phyloP scores from a whole-genome alignment of 1,139 yeast species.

The Lodderomyces elongisporus region DNA sequence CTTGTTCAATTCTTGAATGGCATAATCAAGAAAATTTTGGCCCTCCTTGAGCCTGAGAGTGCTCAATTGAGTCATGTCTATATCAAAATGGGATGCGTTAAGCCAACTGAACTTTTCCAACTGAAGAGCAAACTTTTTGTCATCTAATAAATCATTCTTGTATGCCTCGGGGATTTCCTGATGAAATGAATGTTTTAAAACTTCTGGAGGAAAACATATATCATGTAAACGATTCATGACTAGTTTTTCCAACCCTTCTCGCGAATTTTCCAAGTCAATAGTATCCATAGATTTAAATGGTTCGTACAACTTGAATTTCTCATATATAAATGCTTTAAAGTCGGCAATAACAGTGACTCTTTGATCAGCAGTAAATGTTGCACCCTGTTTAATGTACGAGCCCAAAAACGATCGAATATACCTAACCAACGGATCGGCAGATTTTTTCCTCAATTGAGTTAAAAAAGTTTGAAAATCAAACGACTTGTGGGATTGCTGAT shows the following conservation, averaged over 20 bases:
- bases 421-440: conserved; percentile 86
- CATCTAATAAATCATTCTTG: conserved; percentile 56
- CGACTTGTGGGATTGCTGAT: conserved; percentile 43
- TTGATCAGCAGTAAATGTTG: conserved; percentile 65
- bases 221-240: conserved; percentile 82
- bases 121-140: conserved; percentile 51
- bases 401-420: conserved; percentile 76
- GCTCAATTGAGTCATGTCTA: conserved; percentile 41
- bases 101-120: conserved; percentile 70
- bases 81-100: conserved; percentile 74
- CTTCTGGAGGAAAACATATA: conserved; percentile 77
- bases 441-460: conserved; percentile 61
- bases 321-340: conserved; percentile 65
- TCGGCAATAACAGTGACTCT: conserved; percentile 72
- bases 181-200: conserved; percentile 29
- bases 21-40: conserved; percentile 59
- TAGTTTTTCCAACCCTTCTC: conserved; percentile 90
- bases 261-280: conserved; percentile 60
- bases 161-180: conserved; percentile 37
- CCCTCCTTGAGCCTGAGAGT: conserved; percentile 23
- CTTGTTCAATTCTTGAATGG: conserved; percentile 67
- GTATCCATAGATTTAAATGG: conserved; percentile 70
- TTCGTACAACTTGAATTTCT: conserved; percentile 58
- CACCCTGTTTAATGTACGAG: conserved; percentile 64
- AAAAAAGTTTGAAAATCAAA: conserved; percentile 85